Evolutionary conservation across 352 stramenopile genomes (phyloP), one percentile per base, ranked within the genome.

Genomic region (Pythium plurisporium): DNA sequence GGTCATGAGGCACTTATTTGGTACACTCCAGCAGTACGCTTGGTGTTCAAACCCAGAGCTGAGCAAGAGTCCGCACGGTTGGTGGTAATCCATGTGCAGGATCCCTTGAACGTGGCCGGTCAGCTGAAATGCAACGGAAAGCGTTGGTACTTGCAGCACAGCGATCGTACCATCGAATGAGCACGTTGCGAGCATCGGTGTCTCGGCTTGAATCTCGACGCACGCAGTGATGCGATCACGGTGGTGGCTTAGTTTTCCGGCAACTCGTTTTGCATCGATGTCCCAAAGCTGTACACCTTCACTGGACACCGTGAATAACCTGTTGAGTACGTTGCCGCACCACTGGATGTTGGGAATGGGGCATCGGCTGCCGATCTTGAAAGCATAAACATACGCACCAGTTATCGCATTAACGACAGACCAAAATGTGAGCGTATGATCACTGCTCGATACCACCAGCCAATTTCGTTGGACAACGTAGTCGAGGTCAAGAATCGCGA

Each of bases 41-140:
- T 89, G 74, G 45, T 94, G 79, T 48, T 95, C 86, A 40, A 94
- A 95, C 0, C 84, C 86, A 6, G 70, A 86, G 54, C 73, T 91
- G 9, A 95, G 51, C 8, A 95, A 48, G 5, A 89, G 38, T 3
- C 26, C 41, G 22, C 36, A 20, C 22, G 57, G 50, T 23, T 74
- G 87, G 22, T 60, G 54, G 30, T 76, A 91, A 40, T 88, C 81
- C 9, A 94, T 65, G 17, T 80, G 75, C 20, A 79, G 61, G 12
- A 94, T 73, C 3, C 71, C 84, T 48, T 89, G 79, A 20, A 65
- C 48, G 40, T 95, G 86, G 1, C 79, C 78, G 27, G 69, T 44
- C 10, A 94, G 78, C n/a, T 77, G 66, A 55, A 80, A 89, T 1
- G 67, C 65, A n/a, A 80, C 60, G 33, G 65, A 45, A 41, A 76